These are phyloP conservation scores for Annulohypoxylon maeteangense DNA, from an alignment of 495 filamentous ascomycete genomes.

Conservation along the genomic window DNA sequence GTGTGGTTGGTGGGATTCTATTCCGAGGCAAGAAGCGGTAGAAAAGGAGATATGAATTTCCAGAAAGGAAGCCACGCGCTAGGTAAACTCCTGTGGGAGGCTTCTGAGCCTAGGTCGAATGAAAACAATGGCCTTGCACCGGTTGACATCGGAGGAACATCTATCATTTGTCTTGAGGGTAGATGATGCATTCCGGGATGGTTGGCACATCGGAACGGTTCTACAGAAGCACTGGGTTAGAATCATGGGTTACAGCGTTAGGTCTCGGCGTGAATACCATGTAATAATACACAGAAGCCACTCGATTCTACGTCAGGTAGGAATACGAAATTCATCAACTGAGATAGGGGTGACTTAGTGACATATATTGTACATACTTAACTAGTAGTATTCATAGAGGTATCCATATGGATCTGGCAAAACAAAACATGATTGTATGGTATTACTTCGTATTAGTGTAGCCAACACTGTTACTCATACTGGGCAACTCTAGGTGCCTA, in stretches of 20 bases:
- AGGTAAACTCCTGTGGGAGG: not conserved
- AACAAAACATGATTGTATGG: too few species aligned
- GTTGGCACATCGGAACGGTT: slow-evolving; percentile 12
- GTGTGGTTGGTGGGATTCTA: slow-evolving; percentile 88
- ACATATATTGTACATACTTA: not conserved
- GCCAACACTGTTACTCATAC: too few species aligned
- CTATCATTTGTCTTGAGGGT: slow-evolving; percentile 19
- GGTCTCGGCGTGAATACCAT: not conserved
- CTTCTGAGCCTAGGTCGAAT: not conserved
- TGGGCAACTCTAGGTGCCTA: too few species aligned
- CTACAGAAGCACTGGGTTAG: not conserved
- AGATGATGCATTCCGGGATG: slow-evolving; percentile 8
- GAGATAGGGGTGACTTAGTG: not conserved
- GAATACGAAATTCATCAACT: not conserved
- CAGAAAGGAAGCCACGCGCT: not conserved
- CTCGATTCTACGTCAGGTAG: not conserved
- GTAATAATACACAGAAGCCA: slow-evolving; percentile 11
- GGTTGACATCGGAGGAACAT: slow-evolving; percentile 24
- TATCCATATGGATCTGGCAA: too few species aligned
- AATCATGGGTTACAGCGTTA: slow-evolving; percentile 1
- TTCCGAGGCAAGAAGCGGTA: slow-evolving; percentile 57
- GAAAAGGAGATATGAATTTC: not conserved
- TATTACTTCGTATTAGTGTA: too few species aligned
- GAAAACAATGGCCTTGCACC: slow-evolving; percentile 16
- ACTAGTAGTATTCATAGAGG: not conserved